Conservation (phyloP, 176 grass and related monocot species). For the Coix lacrymajobi region DNA sequence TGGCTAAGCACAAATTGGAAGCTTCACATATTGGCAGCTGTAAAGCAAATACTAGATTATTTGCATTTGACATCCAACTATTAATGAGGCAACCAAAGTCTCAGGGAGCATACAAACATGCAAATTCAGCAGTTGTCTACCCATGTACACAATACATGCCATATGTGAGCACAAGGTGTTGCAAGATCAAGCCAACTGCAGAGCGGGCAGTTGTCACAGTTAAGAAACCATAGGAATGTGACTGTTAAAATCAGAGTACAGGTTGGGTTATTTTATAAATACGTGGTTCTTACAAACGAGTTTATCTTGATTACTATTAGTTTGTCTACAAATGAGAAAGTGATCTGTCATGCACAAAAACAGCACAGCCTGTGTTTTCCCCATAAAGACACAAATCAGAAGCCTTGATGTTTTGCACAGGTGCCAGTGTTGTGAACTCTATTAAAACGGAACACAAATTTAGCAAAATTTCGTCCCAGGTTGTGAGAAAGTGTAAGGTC, state of each 20-base stretch:
- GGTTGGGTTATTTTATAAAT: not conserved
- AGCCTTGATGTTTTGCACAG: not conserved
- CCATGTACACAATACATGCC: not conserved
- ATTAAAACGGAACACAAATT: too few relatives aligned
- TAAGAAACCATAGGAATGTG: not conserved
- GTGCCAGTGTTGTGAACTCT: too few relatives aligned
- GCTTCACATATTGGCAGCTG: not conserved
- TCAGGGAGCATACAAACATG: not conserved
- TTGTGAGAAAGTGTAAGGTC: not conserved
- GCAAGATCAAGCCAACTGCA: not conserved
- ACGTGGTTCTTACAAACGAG: not conserved
- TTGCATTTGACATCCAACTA: not conserved
- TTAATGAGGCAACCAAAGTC: not conserved
- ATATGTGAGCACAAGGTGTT: not conserved
- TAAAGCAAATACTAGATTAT: not conserved
- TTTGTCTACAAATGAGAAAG: not conserved
- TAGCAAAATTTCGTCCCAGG: not conserved
- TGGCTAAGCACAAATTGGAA: not conserved
- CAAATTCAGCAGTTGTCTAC: not conserved
- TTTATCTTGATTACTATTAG: not conserved
- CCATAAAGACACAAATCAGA: not conserved
- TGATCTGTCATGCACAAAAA: not conserved
- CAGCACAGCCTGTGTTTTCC: not conserved
- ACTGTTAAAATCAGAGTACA: not conserved
- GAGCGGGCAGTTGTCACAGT: not conserved